Evolutionary conservation across 2,329 filamentous ascomycete genomes (phyloP), one percentile per base, ranked within the genome.

Genomic region (Pseudocercospora pini-densiflorae): DNA sequence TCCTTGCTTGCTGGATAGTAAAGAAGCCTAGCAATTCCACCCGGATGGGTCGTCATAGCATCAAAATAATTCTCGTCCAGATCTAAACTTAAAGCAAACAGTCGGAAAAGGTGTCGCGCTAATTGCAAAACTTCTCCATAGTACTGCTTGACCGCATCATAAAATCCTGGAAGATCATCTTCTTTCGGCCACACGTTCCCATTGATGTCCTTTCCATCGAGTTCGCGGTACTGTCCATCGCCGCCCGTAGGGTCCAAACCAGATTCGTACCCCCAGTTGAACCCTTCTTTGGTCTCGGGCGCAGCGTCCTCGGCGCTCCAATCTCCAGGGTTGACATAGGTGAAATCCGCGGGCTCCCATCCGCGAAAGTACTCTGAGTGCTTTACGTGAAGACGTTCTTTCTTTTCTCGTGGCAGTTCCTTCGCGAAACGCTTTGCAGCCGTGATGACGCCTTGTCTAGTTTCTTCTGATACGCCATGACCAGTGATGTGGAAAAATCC

Each of bases 221-320:
- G 68, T 40, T 82, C 79, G 14, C 72, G 70, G 67, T 81, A 82
- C 64, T 75, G 64, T 4, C 80, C 80, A 73, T 83, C 80, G 14
- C 80, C 79, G 4, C 79, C 80, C 0, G 72, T 77, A 1, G 71
- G 73, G 63, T 82, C 81, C 5, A 82, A 72, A 8, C 69, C 75
- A 21, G 70, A 72, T 69, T 82, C 80, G 62, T 83, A 82, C 6
- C 79, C 77, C 71, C 78, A 81, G 59, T 82, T 82, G 71, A 81
- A 82, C 1, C 76, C 78, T 61, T 81, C 78, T 63, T 82, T 81
- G 0, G 77, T 78, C 70, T 82, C 80, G 16, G 75, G 71, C 7
- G 69, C 69, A 12, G 71, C 73, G 21, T 69, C 68, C 14, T 65
- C 65, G 10, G 61, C 60, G 33, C 57, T 60, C 72, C 72, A 73